These are phyloP conservation scores for Starmerella sp. DNA, from an alignment of 805 yeast genomes.

Conservation along the genomic window DNA sequence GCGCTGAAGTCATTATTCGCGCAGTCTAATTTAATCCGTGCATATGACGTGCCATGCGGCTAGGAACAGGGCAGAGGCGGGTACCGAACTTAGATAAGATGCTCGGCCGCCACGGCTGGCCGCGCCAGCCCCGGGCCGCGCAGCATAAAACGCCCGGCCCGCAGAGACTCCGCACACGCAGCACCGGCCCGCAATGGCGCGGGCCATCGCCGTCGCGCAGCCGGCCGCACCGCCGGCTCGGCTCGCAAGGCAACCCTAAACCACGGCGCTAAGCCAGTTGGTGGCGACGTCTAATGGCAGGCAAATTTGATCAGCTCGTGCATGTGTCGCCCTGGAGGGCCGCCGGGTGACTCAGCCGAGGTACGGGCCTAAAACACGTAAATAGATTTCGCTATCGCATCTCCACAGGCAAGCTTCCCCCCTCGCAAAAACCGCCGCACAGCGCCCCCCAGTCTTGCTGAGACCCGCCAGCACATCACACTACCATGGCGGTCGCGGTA, in stretches of 20 bases:
- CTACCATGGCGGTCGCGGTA: slow-evolving; percentile 4
- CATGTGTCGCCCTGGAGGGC: neutral
- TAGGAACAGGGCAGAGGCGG: too few species aligned
- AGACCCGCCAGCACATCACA: neutral
- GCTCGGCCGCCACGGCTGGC: too few species aligned
- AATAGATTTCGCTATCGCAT: neutral
- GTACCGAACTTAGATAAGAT: too few species aligned
- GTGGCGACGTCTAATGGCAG: neutral
- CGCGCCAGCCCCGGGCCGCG: too few species aligned
- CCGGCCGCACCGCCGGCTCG: too few species aligned
- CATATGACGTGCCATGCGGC: neutral
- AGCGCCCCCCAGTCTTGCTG: neutral
- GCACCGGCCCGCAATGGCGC: too few species aligned
- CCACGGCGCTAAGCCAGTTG: neutral
- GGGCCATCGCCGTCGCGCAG: too few species aligned
- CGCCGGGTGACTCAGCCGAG: neutral
- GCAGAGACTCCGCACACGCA: too few species aligned
- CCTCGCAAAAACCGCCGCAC: neutral
- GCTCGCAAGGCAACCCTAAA: neutral
- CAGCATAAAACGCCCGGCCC: too few species aligned
- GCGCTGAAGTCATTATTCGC: too few species aligned
- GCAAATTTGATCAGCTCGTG: neutral
- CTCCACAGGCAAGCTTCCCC: neutral
- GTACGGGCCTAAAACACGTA: neutral
- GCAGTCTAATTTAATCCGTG: neutral